phyloP scores from a whole-genome alignment of 2,329 filamentous ascomycete species.

The Fusarium sp. region DNA sequence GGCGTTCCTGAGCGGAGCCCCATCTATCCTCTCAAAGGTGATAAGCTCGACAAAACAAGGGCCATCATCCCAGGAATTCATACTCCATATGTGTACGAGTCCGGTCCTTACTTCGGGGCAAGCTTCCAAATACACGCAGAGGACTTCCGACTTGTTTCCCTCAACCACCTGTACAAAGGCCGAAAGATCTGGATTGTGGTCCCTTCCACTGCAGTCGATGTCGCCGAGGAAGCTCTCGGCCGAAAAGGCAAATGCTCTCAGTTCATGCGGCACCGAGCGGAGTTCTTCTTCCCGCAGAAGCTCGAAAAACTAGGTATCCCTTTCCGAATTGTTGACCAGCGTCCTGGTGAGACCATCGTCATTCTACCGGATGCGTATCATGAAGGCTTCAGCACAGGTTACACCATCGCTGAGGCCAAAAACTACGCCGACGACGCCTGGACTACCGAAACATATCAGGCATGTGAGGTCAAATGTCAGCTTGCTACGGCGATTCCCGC shows the following conservation, averaged over 20 bases:
- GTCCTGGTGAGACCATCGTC: constrained; percentile 58
- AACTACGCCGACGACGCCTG: constrained; percentile 58
- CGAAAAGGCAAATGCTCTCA: constrained; percentile 55
- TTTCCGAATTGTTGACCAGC: constrained; percentile 57
- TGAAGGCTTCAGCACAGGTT: constrained; percentile 60
- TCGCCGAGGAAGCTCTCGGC: constrained; percentile 54
- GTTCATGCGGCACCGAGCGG: constrained; percentile 59
- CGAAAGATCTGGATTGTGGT: constrained; percentile 60
- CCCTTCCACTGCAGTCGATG: constrained; percentile 54
- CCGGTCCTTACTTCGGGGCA: constrained; percentile 56
- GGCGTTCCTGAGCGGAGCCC: constrained; percentile 57
- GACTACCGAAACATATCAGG: constrained; percentile 55
- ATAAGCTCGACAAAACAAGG: constrained; percentile 56
- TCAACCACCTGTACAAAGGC: constrained; percentile 58
- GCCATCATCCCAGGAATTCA: constrained; percentile 59
- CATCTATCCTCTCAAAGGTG: constrained; percentile 56
- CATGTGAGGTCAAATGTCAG: constrained; percentile 53
- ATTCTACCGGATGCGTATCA: constrained; percentile 59
- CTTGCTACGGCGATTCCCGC: constrained; percentile 57
- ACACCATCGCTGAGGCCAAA: constrained; percentile 59
- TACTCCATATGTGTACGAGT: constrained; percentile 60
- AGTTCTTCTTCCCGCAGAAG: constrained; percentile 59
- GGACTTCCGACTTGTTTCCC: constrained; percentile 57
- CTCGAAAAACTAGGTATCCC: constrained; percentile 58
- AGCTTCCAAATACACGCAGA: constrained; percentile 60